These are phyloP conservation scores for Pterocarpus macrocarpus DNA, from an alignment of 306 rosid species.

Conservation along the genomic window DNA sequence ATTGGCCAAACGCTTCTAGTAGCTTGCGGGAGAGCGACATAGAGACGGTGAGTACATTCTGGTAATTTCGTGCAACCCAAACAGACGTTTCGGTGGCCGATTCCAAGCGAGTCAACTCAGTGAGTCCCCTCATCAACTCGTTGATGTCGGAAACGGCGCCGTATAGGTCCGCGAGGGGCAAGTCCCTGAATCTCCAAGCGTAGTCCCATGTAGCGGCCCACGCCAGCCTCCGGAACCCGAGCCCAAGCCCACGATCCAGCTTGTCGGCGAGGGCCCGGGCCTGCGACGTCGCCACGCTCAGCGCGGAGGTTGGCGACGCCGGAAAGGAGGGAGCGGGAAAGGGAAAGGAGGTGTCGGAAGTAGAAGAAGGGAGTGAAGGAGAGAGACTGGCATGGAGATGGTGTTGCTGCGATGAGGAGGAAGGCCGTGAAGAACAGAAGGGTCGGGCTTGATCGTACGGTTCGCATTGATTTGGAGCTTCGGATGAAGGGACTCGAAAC, in stretches of 20 bases:
- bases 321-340: conserved; percentile 69
- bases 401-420: conserved; percentile 54
- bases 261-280: conserved; percentile 60
- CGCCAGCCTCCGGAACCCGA: conserved; percentile 61
- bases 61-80: conserved; percentile 71
- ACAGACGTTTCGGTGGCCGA: conserved; percentile 60
- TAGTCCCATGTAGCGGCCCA: conserved; percentile 78
- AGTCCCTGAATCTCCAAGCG: conserved; percentile 60
- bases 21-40: conserved; percentile 63
- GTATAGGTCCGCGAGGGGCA: conserved; percentile 58
- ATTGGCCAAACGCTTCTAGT: conserved; percentile 61
- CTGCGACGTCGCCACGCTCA: conserved; percentile 70
- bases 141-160: conserved; percentile 66
- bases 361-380: conserved; percentile 62
- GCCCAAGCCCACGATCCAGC: conserved; percentile 58
- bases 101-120: conserved; percentile 61
- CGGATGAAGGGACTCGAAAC: neutral
- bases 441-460: conserved; percentile 49
- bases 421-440: conserved; percentile 46
- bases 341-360: conserved; percentile 63
- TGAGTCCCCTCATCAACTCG: conserved; percentile 64
- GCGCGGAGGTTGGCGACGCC: conserved; percentile 82
- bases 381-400: conserved; percentile 55
- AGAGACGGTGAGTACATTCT: conserved; percentile 51
- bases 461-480: conserved; percentile 48